Percentiles rank a stretch among this genome's conserved stretches.
These are phyloP conservation scores for Phlegmacium glaucopus DNA, from an alignment of 768 basidiomycete species.

Conservation along the genomic window DNA sequence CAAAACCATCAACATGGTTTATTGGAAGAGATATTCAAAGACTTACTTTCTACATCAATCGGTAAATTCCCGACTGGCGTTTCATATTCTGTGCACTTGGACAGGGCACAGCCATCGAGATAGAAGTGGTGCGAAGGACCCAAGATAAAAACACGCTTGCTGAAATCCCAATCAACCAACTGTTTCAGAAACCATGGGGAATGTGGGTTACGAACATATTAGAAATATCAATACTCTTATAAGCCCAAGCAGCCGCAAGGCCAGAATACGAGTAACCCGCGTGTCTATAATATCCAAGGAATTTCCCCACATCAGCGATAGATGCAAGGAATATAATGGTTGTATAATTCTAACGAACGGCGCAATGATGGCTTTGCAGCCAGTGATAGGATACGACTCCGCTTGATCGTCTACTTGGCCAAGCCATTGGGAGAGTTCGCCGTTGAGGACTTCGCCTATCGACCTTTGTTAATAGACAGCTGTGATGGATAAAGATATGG, in stretches of 20 bases:
- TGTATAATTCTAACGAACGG: constrained; percentile 66
- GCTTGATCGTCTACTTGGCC: constrained; percentile 42
- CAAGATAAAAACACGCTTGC: constrained; percentile 90
- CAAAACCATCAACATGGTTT: not conserved
- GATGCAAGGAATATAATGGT: not conserved
- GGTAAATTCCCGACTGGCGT: constrained; percentile 85
- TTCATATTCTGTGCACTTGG: constrained; percentile 69
- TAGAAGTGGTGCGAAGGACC: constrained; percentile 96
- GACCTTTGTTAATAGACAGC: constrained; percentile 3
- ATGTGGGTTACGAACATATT: constrained; percentile 61
- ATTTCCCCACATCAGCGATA: not conserved
- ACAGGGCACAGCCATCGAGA: constrained; percentile 83
- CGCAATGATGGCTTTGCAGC: constrained; percentile 86
- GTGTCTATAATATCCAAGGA: constrained; percentile 52
- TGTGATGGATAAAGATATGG: constrained; percentile 9
- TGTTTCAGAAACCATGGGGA: constrained; percentile 5
- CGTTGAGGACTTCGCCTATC: constrained; percentile 53
- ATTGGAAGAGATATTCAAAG: not conserved
- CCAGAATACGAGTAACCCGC: constrained; percentile 97
- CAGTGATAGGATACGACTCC: constrained; percentile 58
- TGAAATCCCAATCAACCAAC: constrained; percentile 26
- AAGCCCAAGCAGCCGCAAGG: constrained; percentile 93
- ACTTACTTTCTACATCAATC: constrained; percentile 76
- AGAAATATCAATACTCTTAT: constrained; percentile 78
- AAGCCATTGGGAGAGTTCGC: constrained; percentile 66